phyloP scores from a whole-genome alignment of 2,329 filamentous ascomycete species.

The Pseudogymnoascus sp. region DNA sequence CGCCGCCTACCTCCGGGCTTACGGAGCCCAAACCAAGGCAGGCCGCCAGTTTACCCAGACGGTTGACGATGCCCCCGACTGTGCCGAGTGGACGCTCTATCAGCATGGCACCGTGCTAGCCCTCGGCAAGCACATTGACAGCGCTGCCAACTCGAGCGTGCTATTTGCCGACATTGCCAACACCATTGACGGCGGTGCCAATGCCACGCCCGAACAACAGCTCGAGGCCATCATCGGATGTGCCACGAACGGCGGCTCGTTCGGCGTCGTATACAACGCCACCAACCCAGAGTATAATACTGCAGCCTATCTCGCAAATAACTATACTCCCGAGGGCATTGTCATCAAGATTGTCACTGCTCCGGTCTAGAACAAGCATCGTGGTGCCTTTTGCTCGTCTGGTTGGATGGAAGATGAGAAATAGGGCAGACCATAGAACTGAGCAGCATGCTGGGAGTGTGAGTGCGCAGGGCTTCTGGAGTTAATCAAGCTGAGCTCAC shows the following conservation, averaged over 20 bases:
- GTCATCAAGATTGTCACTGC: not conserved
- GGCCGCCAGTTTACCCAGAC: constrained; percentile 17
- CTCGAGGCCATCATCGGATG: constrained; percentile 25
- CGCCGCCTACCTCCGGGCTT: constrained; percentile 17
- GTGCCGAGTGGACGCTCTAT: constrained; percentile 20
- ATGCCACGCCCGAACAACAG: not conserved
- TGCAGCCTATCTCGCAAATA: constrained; percentile 11
- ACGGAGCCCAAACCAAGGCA: constrained; percentile 13
- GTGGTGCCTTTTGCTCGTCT: too few species aligned
- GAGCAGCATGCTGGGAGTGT: too few species aligned
- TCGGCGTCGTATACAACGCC: constrained; percentile 17
- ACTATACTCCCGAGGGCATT: not conserved
- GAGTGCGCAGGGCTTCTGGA: too few species aligned
- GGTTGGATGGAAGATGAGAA: too few species aligned
- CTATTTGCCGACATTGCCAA: constrained; percentile 12
- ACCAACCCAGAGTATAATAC: constrained; percentile 4
- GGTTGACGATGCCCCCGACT: constrained; percentile 14
- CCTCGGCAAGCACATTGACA: constrained; percentile 19
- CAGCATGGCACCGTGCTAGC: constrained; percentile 11
- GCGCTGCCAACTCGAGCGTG: constrained; percentile 11
- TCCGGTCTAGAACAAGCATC: too few species aligned
- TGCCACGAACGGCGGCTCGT: constrained; percentile 21
- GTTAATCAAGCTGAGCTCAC: too few species aligned
- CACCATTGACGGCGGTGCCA: constrained; percentile 24
- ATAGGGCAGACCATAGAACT: too few species aligned